phyloP scores from a whole-genome alignment of 306 rosid species.

The Dicorynia guianensis region DNA sequence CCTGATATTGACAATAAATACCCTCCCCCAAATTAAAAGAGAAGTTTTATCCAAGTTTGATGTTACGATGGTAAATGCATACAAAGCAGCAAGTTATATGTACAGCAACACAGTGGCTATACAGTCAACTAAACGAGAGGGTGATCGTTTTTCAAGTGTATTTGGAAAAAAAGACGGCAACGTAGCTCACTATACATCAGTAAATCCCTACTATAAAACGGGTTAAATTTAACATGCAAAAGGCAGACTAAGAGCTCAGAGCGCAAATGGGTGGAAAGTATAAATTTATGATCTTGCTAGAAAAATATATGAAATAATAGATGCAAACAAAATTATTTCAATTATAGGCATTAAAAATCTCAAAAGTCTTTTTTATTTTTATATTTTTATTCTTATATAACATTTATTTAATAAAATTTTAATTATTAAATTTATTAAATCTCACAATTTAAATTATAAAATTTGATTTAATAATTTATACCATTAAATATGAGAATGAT shows the following conservation, averaged over 20 bases:
- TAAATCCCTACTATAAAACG: neutral
- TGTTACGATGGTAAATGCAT: neutral
- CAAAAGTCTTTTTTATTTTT: neutral
- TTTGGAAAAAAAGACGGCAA: neutral
- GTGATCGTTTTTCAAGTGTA: neutral
- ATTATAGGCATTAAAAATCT: slow-evolving; percentile 22
- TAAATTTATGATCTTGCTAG: neutral
- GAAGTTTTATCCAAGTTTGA: slow-evolving; percentile 8
- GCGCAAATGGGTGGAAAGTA: neutral
- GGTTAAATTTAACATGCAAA: neutral
- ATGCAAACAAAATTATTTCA: neutral
- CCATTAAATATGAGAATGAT: too few species aligned
- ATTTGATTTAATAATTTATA: too few species aligned
- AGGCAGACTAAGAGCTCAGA: slow-evolving; percentile 1
- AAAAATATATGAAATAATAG: neutral
- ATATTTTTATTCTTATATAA: too few species aligned
- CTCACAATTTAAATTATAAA: too few species aligned
- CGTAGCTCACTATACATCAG: slow-evolving; percentile 5
- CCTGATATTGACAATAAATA: slow-evolving; percentile 14
- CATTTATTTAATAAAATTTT: too few species aligned
- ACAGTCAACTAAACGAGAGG: too few species aligned
- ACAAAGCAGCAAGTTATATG: too few species aligned
- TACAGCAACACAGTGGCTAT: too few species aligned
- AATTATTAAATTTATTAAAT: too few species aligned
- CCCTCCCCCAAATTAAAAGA: neutral